Evolutionary conservation across 1,284 basidiomycete genomes (phyloP).

Genomic region (Sphagnurus paluster): DNA sequence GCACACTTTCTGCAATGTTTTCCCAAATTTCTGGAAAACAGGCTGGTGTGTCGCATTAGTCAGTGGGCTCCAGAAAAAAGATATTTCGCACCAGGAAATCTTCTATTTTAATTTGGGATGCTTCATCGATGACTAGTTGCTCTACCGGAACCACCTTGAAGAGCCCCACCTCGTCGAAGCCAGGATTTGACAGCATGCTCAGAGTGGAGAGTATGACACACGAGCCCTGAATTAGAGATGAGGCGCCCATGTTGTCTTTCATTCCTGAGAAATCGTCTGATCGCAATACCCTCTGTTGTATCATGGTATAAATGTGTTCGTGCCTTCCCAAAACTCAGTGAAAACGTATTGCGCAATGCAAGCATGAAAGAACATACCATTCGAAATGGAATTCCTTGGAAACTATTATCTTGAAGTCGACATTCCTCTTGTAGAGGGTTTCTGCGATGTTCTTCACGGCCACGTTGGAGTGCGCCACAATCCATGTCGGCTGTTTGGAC

Average conservation of each 20-base stretch:
- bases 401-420: constrained; percentile 46
- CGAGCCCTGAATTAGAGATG: constrained; percentile 24
- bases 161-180: constrained; percentile 29
- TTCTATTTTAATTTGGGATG: constrained; percentile 46
- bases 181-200: constrained; percentile 43
- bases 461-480: constrained; percentile 40
- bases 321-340: constrained; percentile 34
- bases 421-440: constrained; percentile 33
- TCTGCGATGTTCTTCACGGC: constrained; percentile 50
- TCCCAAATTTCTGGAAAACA: constrained; percentile 34
- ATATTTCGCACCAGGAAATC: constrained; percentile 39
- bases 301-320: constrained; percentile 42
- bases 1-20: constrained; percentile 35
- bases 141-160: constrained; percentile 37
- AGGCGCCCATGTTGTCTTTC: constrained; percentile 19
- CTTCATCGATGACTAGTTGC: constrained; percentile 47
- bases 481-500: constrained; percentile 23
- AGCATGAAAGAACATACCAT: constrained; percentile 34
- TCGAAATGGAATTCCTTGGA: constrained; percentile 50
- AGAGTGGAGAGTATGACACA: constrained; percentile 43
- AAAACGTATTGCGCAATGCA: neutral
- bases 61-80: constrained; percentile 8
- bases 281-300: constrained; percentile 35
- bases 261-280: constrained; percentile 33
- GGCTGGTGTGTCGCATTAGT: constrained; percentile 24